These are phyloP conservation scores for Eutypella sp. DNA, from an alignment of 2,329 filamentous ascomycete genomes.

Conservation along the genomic window DNA sequence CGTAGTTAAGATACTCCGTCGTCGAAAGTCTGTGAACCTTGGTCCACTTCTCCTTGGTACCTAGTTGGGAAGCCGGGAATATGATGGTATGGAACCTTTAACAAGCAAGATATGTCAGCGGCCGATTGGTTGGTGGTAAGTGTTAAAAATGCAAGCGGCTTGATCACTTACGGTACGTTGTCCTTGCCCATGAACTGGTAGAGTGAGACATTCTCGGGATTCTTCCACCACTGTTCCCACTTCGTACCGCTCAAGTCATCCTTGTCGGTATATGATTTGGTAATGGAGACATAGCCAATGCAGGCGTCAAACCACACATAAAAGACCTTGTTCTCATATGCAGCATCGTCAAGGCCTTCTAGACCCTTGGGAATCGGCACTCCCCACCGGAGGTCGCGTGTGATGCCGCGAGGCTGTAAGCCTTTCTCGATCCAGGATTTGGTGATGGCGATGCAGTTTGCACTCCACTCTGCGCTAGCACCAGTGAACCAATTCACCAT, in stretches of 20 bases:
- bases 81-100: constrained; percentile 79
- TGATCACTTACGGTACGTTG: constrained; percentile 53
- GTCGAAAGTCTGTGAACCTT: constrained; percentile 84
- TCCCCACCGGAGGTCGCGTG: constrained; percentile 89
- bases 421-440: constrained; percentile 75
- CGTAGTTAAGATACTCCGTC: constrained; percentile 86
- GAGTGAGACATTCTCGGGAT: constrained; percentile 79
- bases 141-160: neutral
- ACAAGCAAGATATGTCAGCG: too few relatives aligned
- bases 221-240: constrained; percentile 94
- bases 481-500: constrained; percentile 70
- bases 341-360: constrained; percentile 26
- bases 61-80: constrained; percentile 83
- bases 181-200: constrained; percentile 98
- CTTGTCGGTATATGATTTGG: constrained; percentile 76
- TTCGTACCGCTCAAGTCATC: constrained; percentile 33
- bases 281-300: constrained; percentile 90
- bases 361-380: constrained; percentile 39
- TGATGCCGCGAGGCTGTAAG: constrained; percentile 81
- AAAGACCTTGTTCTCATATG: constrained; percentile 64
- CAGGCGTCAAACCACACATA: constrained; percentile 90
- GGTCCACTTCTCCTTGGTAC: constrained; percentile 82
- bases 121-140: neutral
- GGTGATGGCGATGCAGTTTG: constrained; percentile 70
- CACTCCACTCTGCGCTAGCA: neutral